phyloP scores from a whole-genome alignment of 2,329 filamentous ascomycete species.

The Alternaria infectoria region DNA sequence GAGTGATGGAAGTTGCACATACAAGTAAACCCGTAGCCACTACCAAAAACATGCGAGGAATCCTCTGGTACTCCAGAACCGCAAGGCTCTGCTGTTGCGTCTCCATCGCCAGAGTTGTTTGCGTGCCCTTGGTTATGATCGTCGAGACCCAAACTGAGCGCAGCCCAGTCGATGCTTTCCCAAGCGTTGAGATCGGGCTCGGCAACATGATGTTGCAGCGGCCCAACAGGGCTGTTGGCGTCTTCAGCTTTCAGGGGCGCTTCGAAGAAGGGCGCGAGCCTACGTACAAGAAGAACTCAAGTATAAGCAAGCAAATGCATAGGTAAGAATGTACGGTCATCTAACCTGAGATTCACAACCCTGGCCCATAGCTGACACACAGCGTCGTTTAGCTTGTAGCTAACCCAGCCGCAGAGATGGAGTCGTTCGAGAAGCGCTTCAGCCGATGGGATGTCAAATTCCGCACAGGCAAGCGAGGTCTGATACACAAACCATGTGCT shows the following conservation, averaged over 20 bases:
- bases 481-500: constrained; percentile 44
- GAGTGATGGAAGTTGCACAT: background rate
- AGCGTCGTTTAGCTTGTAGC: constrained; percentile 44
- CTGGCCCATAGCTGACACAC: constrained; percentile 38
- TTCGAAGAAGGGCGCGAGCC: constrained; percentile 37
- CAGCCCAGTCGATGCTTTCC: constrained; percentile 42
- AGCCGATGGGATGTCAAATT: constrained; percentile 38
- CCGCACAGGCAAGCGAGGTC: constrained; percentile 38
- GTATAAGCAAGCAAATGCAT: constrained; percentile 42
- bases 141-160: constrained; percentile 17
- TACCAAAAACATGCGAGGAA: background rate
- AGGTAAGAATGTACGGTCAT: constrained; percentile 33
- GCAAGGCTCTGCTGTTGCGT: background rate
- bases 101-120: background rate
- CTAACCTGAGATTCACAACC: constrained; percentile 46
- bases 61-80: background rate
- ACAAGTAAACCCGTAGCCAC: constrained; percentile 24
- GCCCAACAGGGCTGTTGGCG: constrained; percentile 31
- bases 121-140: background rate
- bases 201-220: constrained; percentile 38
- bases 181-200: constrained; percentile 38
- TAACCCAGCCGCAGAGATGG: constrained; percentile 47
- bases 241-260: constrained; percentile 22
- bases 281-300: constrained; percentile 33
- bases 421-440: constrained; percentile 36